These are phyloP conservation scores for Histomonas meleagridis DNA, from an alignment of 208 protist genomes.

Conservation along the genomic window DNA sequence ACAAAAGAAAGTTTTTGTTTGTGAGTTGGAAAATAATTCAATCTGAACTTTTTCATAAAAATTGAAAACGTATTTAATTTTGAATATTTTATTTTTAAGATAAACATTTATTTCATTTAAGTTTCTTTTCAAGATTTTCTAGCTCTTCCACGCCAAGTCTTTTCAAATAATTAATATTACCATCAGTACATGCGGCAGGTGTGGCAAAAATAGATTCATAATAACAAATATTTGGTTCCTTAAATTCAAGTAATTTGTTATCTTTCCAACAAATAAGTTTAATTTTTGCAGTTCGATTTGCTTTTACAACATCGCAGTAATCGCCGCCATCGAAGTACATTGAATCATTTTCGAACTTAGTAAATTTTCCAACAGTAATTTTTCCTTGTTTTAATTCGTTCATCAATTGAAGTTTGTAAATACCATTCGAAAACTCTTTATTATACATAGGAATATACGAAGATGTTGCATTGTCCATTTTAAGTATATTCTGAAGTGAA, in stretches of 20 bases:
- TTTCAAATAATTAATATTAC: no score
- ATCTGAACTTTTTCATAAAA: no score
- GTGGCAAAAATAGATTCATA: background rate
- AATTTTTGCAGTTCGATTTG: background rate
- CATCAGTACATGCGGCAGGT: background rate
- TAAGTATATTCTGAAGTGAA: background rate
- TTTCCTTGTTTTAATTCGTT: background rate
- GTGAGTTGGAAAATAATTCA: no score
- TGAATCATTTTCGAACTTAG: background rate
- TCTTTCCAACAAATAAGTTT: background rate
- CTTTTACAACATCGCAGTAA: background rate
- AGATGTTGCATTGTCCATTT: background rate
- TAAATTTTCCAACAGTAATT: background rate
- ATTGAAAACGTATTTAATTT: no score
- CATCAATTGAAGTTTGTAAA: background rate
- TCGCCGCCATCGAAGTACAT: background rate
- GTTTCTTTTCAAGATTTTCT: no score
- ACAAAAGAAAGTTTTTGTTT: no score
- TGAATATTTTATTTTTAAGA: no score
- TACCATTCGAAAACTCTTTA: background rate
- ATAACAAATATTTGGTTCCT: background rate
- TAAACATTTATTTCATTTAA: no score
- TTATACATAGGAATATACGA: background rate
- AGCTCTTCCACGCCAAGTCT: no score
- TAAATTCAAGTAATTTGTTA: background rate